Evolutionary conservation across 2,329 filamentous ascomycete genomes (phyloP).

Genomic region (Pseudocercospora pini-densiflorae): DNA sequence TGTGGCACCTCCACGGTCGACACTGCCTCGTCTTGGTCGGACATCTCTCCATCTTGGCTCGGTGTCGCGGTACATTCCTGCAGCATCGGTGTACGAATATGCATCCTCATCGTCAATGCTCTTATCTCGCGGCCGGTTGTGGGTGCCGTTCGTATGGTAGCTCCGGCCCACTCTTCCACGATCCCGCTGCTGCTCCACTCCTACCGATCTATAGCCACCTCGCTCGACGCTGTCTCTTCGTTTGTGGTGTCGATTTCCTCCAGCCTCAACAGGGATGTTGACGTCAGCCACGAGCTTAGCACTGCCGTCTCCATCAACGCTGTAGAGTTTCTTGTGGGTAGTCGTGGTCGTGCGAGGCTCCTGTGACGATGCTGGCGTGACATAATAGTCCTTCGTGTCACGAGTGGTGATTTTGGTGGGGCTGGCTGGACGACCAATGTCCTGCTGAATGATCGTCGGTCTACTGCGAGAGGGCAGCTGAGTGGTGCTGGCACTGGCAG

Average conservation of each 20-base stretch:
- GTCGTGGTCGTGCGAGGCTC: slow-evolving; percentile 35
- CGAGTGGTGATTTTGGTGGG: slow-evolving; percentile 45
- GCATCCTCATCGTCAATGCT: slow-evolving; percentile 48
- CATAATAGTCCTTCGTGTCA: slow-evolving; percentile 43
- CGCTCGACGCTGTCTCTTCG: slow-evolving; percentile 40
- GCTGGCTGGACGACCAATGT: slow-evolving; percentile 45
- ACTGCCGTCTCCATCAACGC: slow-evolving; percentile 50
- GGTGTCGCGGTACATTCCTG: slow-evolving; percentile 56
- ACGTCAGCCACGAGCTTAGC: slow-evolving; percentile 45
- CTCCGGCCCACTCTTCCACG: slow-evolving; percentile 31
- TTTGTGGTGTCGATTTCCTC: slow-evolving; percentile 44
- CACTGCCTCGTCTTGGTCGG: slow-evolving; percentile 49
- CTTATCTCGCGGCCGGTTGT: slow-evolving; percentile 31
- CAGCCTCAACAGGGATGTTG: slow-evolving; percentile 44
- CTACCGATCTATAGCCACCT: slow-evolving; percentile 29
- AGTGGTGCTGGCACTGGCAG: slow-evolving; percentile 30
- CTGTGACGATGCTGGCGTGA: slow-evolving; percentile 42
- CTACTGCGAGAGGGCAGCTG: slow-evolving; percentile 39
- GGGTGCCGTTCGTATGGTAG: slow-evolving; percentile 38
- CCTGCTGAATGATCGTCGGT: slow-evolving; percentile 41
- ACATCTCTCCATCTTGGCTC: slow-evolving; percentile 50
- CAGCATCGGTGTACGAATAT: slow-evolving; percentile 56
- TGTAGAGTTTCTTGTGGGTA: slow-evolving; percentile 55
- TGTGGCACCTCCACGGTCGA: slow-evolving; percentile 44
- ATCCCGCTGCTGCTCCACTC: slow-evolving; percentile 30